Conservation (phyloP, 2,329 filamentous ascomycete species). For the Sporothrix globosa region DNA sequence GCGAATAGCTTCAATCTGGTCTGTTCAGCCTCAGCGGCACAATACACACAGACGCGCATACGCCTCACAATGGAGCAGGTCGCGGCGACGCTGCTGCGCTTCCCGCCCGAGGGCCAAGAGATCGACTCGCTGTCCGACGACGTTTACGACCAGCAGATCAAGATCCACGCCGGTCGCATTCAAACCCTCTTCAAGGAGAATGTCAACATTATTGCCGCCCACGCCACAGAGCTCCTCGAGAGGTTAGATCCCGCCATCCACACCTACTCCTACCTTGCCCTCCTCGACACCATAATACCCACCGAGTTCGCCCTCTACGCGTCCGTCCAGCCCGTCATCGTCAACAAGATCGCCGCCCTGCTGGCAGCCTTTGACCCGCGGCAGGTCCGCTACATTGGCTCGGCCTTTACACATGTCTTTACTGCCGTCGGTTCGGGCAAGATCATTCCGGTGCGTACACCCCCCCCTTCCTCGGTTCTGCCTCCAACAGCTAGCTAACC, state of each 20-base stretch:
- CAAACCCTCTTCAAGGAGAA: slow-evolving; percentile 46
- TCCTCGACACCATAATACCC: slow-evolving; percentile 50
- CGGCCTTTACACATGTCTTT: slow-evolving; percentile 51
- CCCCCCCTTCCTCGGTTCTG: background rate
- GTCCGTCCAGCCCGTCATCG: slow-evolving; percentile 43
- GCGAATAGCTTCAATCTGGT: background rate
- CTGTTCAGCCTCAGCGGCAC: too few relatives aligned
- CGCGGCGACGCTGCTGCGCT: slow-evolving; percentile 48
- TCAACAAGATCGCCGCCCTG: slow-evolving; percentile 51
- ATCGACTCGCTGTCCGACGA: slow-evolving; percentile 39
- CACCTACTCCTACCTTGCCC: slow-evolving; percentile 55
- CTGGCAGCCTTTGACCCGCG: slow-evolving; percentile 54
- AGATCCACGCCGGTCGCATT: slow-evolving; percentile 47
- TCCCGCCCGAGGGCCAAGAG: slow-evolving; percentile 44
- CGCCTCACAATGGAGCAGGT: slow-evolving; percentile 45
- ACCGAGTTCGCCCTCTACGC: slow-evolving; percentile 39
- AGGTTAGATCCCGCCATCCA: slow-evolving; percentile 53
- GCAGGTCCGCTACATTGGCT: slow-evolving; percentile 58
- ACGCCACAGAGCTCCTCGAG: slow-evolving; percentile 51
- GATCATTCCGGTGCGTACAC: slow-evolving; percentile 47
- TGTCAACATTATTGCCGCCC: slow-evolving; percentile 41
- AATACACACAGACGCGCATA: background rate
- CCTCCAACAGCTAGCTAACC: background rate
- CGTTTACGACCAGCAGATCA: slow-evolving; percentile 48
- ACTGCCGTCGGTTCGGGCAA: slow-evolving; percentile 46